A percentile compares a stretch with the other conserved stretches of the same genome.
These are phyloP conservation scores for Pseudonitzschia pungens DNA, from an alignment of 108 stramenopile species.

Conservation along the genomic window DNA sequence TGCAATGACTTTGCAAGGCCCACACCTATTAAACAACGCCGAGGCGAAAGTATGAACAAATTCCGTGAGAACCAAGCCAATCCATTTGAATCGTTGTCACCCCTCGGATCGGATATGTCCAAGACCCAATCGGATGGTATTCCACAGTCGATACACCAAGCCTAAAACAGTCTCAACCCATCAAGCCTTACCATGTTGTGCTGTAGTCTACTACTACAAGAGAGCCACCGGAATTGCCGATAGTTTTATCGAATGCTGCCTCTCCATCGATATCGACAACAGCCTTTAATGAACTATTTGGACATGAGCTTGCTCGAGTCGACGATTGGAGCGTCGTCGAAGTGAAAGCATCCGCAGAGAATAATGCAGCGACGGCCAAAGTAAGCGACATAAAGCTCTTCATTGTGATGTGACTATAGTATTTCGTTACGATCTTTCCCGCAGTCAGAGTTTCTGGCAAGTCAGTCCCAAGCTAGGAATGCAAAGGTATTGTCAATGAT, in stretches of 20 bases:
- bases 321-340: not conserved
- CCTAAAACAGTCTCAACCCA: not conserved
- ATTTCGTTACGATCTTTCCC: no score
- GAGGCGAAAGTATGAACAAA: not conserved
- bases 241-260: conserved; percentile 68
- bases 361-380: conserved; percentile 1
- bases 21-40: conserved; percentile 47
- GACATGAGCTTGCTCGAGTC: not conserved
- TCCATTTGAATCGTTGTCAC: not conserved
- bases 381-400: not conserved
- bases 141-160: not conserved
- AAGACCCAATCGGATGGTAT: not conserved
- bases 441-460: no score
- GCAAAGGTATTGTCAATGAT: not conserved
- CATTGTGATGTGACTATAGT: not conserved
- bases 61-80: not conserved
- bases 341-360: conserved; percentile 9
- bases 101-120: not conserved
- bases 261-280: conserved; percentile 73
- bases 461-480: not conserved
- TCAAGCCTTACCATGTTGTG: conserved; percentile 78
- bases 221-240: conserved; percentile 47
- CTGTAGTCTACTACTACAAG: conserved; percentile 91
- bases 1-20: conserved; percentile 93
- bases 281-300: conserved; percentile 36